These are phyloP conservation scores for Monilinia polystroma DNA, from an alignment of 2,329 filamentous ascomycete species.

Conservation along the genomic window DNA sequence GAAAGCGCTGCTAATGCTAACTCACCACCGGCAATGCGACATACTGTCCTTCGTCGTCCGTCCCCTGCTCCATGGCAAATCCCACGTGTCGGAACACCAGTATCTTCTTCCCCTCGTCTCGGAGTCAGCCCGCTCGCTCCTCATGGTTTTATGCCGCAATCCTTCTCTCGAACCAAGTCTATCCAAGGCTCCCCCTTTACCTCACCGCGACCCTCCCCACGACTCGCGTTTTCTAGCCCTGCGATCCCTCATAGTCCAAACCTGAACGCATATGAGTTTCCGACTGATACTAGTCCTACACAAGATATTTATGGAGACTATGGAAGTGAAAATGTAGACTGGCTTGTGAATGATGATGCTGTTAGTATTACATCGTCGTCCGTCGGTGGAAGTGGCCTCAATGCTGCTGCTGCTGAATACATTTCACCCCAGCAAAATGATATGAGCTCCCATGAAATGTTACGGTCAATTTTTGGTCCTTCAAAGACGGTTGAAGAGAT, in stretches of 20 bases:
- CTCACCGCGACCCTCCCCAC: conserved; percentile 88
- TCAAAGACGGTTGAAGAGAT: conserved; percentile 91
- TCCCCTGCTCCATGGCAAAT: conserved; percentile 93
- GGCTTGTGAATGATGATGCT: conserved; percentile 88
- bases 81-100: conserved; percentile 66
- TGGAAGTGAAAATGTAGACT: conserved; percentile 92
- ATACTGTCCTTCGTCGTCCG: conserved; percentile 83
- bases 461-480: conserved; percentile 89
- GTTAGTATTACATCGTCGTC: conserved; percentile 78
- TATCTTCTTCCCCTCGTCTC: conserved; percentile 78
- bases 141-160: conserved; percentile 77
- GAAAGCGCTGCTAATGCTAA: conserved; percentile 62
- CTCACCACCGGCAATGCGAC: conserved; percentile 81
- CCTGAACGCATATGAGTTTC: conserved; percentile 92
- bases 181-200: conserved; percentile 86
- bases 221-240: conserved; percentile 85
- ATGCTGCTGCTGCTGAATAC: conserved; percentile 80
- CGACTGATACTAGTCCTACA: conserved; percentile 74
- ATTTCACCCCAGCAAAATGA: conserved; percentile 67
- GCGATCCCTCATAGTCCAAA: conserved; percentile 91
- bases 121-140: conserved; percentile 81
- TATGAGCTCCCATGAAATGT: conserved; percentile 98
- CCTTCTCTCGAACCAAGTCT: conserved; percentile 74
- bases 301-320: conserved; percentile 88
- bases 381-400: conserved; percentile 64